These are phyloP conservation scores for Intubia oerlemansii DNA, from an alignment of 2,329 filamentous ascomycete species.

Conservation along the genomic window DNA sequence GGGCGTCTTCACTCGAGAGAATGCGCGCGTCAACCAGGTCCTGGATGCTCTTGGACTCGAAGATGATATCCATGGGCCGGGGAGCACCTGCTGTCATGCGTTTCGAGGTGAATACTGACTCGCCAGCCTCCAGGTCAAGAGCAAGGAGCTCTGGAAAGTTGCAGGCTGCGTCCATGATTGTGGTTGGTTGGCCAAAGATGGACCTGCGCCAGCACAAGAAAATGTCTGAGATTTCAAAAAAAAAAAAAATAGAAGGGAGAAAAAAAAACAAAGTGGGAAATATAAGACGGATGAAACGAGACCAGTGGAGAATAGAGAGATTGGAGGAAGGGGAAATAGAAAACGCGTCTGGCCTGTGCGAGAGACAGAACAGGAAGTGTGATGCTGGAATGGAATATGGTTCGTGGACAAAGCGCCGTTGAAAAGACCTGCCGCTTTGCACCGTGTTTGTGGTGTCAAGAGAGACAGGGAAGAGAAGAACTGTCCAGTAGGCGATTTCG, in stretches of 20 bases:
- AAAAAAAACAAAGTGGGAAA: neutral
- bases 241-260: neutral
- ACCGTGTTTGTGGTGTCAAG: too few species aligned
- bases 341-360: too few species aligned
- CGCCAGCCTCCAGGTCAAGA: constrained; percentile 27
- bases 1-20: neutral
- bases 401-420: too few species aligned
- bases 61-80: constrained; percentile 2
- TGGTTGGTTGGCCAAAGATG: neutral
- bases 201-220: neutral
- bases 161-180: constrained; percentile 13
- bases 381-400: too few species aligned
- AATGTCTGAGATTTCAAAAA: too few species aligned
- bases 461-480: too few species aligned
- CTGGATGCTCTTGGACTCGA: constrained; percentile 3
- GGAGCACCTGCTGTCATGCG: constrained; percentile 31
- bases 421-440: too few species aligned
- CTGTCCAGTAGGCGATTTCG: too few species aligned
- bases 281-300: too few species aligned
- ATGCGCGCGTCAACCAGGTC: constrained; percentile 1
- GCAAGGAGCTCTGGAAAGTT: constrained; percentile 35
- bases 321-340: neutral
- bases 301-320: too few species aligned
- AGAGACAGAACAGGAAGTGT: too few species aligned
- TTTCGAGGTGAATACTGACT: constrained; percentile 24